Evolutionary conservation across 768 basidiomycete genomes (phyloP), one percentile per base, ranked within the genome.

Genomic region (Mycena chlorophos): DNA sequence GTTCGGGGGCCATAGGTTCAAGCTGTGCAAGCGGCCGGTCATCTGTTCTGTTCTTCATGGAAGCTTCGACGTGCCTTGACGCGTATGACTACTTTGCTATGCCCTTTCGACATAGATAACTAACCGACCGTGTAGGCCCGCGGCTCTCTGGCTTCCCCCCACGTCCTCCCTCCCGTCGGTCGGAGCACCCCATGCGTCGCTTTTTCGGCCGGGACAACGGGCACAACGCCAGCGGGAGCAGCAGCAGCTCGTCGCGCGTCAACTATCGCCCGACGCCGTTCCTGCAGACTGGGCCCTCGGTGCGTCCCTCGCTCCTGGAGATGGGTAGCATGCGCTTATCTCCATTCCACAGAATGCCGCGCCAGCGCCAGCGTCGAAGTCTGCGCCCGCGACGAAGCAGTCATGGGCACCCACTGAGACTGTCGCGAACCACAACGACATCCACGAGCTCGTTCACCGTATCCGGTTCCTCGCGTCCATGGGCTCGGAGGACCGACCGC

Each of bases 351-450:
- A 5, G 53, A 37, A 8, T 34, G 17, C 23, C 14, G 10, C 31
- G 50, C n/a, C 47, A 19, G 22, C 52, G 16, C 43, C 53, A 14
- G 37, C 29, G 5, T 22, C 40, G 20, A n/a, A n/a, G n/a, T n/a
- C n/a, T 57, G 56, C 1, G n/a, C 56, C 3, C 8, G 40, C 6
- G n/a, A n/a, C n/a, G n/a, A n/a, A n/a, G n/a, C 54, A 52, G 26
- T 55, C 54, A 14, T 62, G 54, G 54, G 60, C 60, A 3, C 60
- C 60, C 2, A 51, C 55, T 1, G 52, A 62, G 26, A 62, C 60
- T n/a, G 60, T 62, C 20, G 23, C 56, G 2, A 62, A 62, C n/a
- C 56, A 58, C 8, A 51, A 54, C 26, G 56, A 62, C 54, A 27
- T 55, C 20, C 47, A 57, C 17, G 60, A 62, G 40, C 60, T 62